Evolutionary conservation across 257 asterid genomes (phyloP), one percentile per base, ranked within the genome.

Genomic region (Marsdenia floribunda): DNA sequence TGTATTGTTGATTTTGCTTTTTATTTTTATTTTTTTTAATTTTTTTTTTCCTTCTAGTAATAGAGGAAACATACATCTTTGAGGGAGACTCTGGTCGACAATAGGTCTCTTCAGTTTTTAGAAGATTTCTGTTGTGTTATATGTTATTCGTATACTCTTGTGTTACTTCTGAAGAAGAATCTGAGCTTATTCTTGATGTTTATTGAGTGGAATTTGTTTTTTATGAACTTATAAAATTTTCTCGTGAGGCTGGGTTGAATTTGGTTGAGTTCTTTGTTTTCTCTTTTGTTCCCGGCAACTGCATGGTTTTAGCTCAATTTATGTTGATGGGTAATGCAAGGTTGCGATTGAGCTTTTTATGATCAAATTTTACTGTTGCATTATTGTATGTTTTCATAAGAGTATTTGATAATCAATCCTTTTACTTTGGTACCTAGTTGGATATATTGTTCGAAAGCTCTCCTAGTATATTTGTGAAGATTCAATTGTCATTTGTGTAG

Each of bases 11-110:
- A 26, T 13, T 61, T 71, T 49, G 47, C 12, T 40, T 42, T 42
- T 42, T 42, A 42, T 4, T 38, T 38, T 38, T 38, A 0, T 38
- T 38, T 38, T 38, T 38, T 38, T n/a, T n/a, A n/a, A n/a, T n/a
- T n/a, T 38, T 2, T 58, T 58, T n/a, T 24, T 4, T 2, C 6
- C 19, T 3, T 12, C 16, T 4, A 24, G 26, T 14, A 19, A 16
- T 18, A 46, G 24, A 55, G 40, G 44, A 29, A 58, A n/a, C 35
- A 13, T 54, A 59, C 44, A 69, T 44, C 74, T 57, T 29, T 76
- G 70, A 33, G 49, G 72, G 47, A 33, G 70, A 21, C 54, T 59
- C 21, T 70, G n/a, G 21, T 44, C 15, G 6, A 58, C 37, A 78
- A 14, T 11, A 33, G 14, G 53, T 16, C 53, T 49, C 53, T 37